These are phyloP conservation scores for Fusarium paranaense DNA, from an alignment of 2,329 filamentous ascomycete species.

Conservation along the genomic window DNA sequence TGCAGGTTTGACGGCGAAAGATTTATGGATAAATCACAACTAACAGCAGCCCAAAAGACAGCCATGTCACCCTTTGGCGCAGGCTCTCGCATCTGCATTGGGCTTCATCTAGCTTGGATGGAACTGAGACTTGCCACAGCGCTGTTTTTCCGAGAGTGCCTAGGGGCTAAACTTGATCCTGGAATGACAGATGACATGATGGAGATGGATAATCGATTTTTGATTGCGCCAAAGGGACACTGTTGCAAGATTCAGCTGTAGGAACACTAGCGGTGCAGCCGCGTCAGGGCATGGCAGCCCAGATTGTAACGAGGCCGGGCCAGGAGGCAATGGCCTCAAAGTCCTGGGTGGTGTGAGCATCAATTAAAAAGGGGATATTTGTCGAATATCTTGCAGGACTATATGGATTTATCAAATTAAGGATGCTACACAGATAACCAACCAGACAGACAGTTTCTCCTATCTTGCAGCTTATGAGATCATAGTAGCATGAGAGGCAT, in stretches of 20 bases:
- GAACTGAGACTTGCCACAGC: constrained; percentile 22
- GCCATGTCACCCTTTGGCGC: constrained; percentile 17
- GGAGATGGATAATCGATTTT: constrained; percentile 6
- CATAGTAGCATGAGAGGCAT: too few species aligned
- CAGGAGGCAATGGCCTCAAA: too few species aligned
- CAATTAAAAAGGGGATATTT: too few species aligned
- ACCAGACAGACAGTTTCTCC: too few species aligned
- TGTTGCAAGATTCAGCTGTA: background rate
- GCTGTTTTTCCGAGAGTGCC: constrained; percentile 25
- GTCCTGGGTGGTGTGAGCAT: too few species aligned
- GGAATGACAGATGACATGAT: constrained; percentile 21
- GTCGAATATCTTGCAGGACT: too few species aligned
- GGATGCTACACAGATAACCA: too few species aligned
- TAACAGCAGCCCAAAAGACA: background rate
- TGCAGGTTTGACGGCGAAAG: background rate
- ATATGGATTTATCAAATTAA: too few species aligned
- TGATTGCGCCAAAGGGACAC: background rate
- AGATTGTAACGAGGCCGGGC: too few species aligned
- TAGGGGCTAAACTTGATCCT: background rate
- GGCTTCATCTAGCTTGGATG: constrained; percentile 27
- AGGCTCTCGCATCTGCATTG: constrained; percentile 24
- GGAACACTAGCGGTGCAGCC: background rate
- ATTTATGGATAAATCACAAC: background rate
- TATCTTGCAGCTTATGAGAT: too few species aligned
- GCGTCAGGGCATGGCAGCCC: too few species aligned